Conservation (phyloP, 441 rosid genomes). For the Syzygium syzygioides region DNA sequence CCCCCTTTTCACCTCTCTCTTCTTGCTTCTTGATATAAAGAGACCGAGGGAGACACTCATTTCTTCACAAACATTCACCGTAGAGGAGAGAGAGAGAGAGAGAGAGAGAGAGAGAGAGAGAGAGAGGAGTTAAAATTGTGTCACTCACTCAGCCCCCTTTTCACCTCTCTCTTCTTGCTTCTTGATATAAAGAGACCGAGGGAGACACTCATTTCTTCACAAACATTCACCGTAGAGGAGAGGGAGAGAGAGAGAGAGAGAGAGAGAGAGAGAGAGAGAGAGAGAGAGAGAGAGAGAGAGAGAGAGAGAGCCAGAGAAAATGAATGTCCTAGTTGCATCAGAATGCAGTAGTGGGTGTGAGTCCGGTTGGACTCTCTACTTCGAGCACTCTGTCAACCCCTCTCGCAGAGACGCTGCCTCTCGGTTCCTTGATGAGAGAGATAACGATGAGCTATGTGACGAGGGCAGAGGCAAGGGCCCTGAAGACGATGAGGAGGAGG, state of each 20-base stretch:
- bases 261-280: not conserved
- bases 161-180: not conserved
- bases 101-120: not conserved
- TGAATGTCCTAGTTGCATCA: conserved; percentile 34
- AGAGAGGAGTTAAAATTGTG: not conserved
- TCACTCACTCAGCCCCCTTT: not conserved
- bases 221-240: not conserved
- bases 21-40: not conserved
- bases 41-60: not conserved
- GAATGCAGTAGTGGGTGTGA: conserved; percentile 82
- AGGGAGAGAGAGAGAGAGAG: too few relatives aligned
- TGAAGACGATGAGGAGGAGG: conserved; percentile 47
- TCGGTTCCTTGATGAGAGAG: conserved; percentile 11
- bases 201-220: not conserved
- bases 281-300: not conserved
- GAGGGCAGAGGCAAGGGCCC: conserved; percentile 9
- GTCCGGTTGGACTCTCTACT: conserved; percentile 93
- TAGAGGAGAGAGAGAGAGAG: not conserved
- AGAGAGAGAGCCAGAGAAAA: not conserved
- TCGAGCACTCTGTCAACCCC: conserved; percentile 55
- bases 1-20: not conserved
- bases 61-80: not conserved
- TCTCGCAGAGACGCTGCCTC: conserved; percentile 10
- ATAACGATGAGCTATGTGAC: not conserved
- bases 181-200: not conserved